These are phyloP conservation scores for Trypanosoma theileri DNA, from an alignment of 208 protist genomes.

Conservation along the genomic window DNA sequence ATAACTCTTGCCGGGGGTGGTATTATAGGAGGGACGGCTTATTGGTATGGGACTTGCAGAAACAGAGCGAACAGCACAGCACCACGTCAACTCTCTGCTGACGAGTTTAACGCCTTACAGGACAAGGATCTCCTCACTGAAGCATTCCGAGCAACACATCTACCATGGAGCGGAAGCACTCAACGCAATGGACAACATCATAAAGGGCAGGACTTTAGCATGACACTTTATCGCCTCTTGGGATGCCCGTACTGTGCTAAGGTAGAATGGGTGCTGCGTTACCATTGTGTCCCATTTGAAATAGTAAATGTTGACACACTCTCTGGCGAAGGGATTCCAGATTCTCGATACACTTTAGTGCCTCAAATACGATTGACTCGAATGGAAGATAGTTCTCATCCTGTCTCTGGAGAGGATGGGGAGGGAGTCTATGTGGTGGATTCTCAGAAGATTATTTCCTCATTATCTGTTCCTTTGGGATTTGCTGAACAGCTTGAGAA, in stretches of 20 bases:
- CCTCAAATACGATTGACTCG: constrained; percentile 69
- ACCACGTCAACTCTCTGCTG: constrained; percentile 35
- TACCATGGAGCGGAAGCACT: constrained; percentile 46
- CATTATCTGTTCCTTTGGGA: constrained; percentile 49
- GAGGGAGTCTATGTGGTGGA: constrained; percentile 57
- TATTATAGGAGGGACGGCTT: constrained; percentile 1
- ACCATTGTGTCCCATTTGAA: constrained; percentile 65
- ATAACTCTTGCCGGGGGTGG: constrained; percentile 8
- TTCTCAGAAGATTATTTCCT: constrained; percentile 51
- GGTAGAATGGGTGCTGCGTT: constrained; percentile 73
- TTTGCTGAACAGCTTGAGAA: constrained; percentile 54
- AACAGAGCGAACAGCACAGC: background rate
- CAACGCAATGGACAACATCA: constrained; percentile 10
- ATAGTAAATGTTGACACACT: constrained; percentile 72
- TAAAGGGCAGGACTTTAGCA: constrained; percentile 36
- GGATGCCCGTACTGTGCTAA: constrained; percentile 88
- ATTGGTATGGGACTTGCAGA: constrained; percentile 10
- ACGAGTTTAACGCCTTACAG: constrained; percentile 73
- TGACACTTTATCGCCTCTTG: constrained; percentile 70
- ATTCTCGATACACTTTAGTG: constrained; percentile 63
- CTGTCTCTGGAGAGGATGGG: background rate
- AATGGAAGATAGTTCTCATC: constrained; percentile 2
- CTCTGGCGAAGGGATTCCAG: constrained; percentile 55
- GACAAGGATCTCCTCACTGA: constrained; percentile 37
- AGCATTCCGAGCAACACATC: constrained; percentile 43